These are phyloP conservation scores for Xylaria multiplex DNA, from an alignment of 2,329 filamentous ascomycete genomes.

Conservation along the genomic window DNA sequence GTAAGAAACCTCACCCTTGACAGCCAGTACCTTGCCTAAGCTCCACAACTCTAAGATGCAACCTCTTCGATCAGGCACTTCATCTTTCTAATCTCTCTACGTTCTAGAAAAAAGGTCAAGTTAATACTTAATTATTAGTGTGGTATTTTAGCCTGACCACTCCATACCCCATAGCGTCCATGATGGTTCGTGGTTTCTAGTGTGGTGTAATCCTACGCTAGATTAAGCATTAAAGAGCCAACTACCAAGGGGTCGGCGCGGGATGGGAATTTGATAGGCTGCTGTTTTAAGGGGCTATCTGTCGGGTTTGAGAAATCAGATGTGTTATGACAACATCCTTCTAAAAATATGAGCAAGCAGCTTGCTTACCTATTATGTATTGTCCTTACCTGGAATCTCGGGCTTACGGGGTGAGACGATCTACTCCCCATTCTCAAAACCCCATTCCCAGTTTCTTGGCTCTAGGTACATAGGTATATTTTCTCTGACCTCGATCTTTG, in stretches of 20 bases:
- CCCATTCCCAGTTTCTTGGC: conserved; percentile 22
- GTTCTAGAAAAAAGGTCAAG: background rate
- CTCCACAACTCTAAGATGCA: background rate
- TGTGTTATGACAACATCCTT: conserved; percentile 13
- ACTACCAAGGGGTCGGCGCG: conserved; percentile 9
- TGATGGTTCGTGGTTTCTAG: background rate
- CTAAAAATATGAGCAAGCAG: conserved; percentile 14
- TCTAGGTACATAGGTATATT: conserved; percentile 5
- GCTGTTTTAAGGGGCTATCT: conserved; percentile 31
- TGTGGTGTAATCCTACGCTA: background rate
- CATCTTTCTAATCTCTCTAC: background rate
- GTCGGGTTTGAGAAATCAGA: conserved; percentile 16
- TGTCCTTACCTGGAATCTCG: conserved; percentile 22
- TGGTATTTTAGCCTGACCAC: background rate
- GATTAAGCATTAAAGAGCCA: conserved; percentile 8
- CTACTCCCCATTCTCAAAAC: conserved; percentile 11
- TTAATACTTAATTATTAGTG: background rate
- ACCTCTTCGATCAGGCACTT: background rate
- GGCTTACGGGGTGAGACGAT: conserved; percentile 17
- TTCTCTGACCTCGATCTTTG: conserved; percentile 1
- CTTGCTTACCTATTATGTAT: background rate
- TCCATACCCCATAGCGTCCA: background rate
- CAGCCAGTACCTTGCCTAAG: too few relatives aligned
- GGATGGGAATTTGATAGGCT: conserved; percentile 21
- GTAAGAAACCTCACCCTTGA: background rate